phyloP scores from a whole-genome alignment of 1,284 basidiomycete species.

The Ceratobasidium sp. region DNA sequence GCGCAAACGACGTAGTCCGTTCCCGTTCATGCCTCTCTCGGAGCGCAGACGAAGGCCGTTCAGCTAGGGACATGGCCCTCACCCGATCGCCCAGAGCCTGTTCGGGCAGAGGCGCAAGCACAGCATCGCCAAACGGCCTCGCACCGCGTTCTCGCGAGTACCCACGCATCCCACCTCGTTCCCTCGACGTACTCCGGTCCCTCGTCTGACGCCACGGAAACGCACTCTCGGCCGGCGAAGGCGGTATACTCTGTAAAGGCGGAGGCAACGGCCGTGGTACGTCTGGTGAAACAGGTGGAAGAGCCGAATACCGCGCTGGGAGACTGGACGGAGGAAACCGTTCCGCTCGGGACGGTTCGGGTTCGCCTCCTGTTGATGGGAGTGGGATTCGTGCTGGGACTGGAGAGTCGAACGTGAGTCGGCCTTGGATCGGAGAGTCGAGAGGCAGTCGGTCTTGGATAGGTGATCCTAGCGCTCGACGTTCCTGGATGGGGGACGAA shows the following conservation, averaged over 20 bases:
- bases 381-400: background rate
- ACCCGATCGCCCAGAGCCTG: background rate
- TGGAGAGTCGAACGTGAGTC: background rate
- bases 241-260: conserved; percentile 28
- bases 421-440: conserved; percentile 16
- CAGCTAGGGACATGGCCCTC: conserved; percentile 11
- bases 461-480: too few relatives aligned
- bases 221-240: conserved; percentile 42
- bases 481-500: conserved; percentile 25
- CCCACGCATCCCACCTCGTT: too few relatives aligned
- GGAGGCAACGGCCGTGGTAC: conserved; percentile 19
- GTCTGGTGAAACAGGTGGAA: conserved; percentile 33
- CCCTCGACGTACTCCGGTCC: background rate
- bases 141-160: background rate
- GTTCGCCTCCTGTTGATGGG: background rate
- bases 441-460: conserved; percentile 1
- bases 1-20: conserved; percentile 31
- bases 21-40: conserved; percentile 21
- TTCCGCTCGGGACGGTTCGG: conserved; percentile 19
- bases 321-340: conserved; percentile 40
- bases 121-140: conserved; percentile 25
- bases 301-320: conserved; percentile 17
- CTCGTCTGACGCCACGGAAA: conserved; percentile 8
- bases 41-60: background rate
- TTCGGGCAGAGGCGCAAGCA: conserved; percentile 22